phyloP scores from a whole-genome alignment of 176 grass and related monocot species.

The Triticum dicoccoides region DNA sequence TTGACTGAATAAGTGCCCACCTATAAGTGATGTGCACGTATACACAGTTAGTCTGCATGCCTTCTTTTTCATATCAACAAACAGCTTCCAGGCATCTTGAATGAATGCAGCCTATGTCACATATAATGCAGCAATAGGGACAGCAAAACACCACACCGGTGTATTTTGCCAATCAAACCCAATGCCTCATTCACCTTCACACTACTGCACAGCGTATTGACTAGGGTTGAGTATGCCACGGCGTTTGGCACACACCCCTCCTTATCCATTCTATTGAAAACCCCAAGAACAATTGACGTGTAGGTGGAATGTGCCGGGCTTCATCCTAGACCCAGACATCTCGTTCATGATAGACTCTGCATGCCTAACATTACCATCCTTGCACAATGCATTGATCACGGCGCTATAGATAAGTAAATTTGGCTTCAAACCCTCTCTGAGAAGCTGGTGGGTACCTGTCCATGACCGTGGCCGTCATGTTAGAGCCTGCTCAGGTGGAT shows the following conservation, averaged over 20 bases:
- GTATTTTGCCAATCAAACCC: slow-evolving; percentile 42
- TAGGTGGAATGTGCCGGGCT: background rate
- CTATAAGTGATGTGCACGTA: slow-evolving; percentile 49
- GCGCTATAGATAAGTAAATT: slow-evolving; percentile 3
- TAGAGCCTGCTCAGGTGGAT: slow-evolving; percentile 7
- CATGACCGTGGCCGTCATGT: background rate
- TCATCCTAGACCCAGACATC: slow-evolving; percentile 38
- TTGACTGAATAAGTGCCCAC: slow-evolving; percentile 17
- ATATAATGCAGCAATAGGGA: slow-evolving; percentile 43
- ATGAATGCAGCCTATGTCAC: slow-evolving; percentile 18
- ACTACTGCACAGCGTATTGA: slow-evolving; percentile 35
- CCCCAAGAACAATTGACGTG: background rate
- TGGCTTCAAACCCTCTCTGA: background rate
- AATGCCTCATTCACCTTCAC: slow-evolving; percentile 42
- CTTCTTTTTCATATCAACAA: slow-evolving; percentile 42
- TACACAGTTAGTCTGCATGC: slow-evolving; percentile 45
- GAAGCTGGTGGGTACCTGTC: slow-evolving; percentile 19
- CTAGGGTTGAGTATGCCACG: slow-evolving; percentile 39
- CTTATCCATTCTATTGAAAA: slow-evolving; percentile 40
- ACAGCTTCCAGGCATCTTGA: slow-evolving; percentile 46
- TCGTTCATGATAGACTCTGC: slow-evolving; percentile 42
- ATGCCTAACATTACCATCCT: slow-evolving; percentile 43
- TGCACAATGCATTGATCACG: slow-evolving; percentile 31
- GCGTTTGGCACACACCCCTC: slow-evolving; percentile 46
- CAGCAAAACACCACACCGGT: slow-evolving; percentile 24